Conservation (phyloP, 352 stramenopile genomes). For the Phytophthora sojae region DNA sequence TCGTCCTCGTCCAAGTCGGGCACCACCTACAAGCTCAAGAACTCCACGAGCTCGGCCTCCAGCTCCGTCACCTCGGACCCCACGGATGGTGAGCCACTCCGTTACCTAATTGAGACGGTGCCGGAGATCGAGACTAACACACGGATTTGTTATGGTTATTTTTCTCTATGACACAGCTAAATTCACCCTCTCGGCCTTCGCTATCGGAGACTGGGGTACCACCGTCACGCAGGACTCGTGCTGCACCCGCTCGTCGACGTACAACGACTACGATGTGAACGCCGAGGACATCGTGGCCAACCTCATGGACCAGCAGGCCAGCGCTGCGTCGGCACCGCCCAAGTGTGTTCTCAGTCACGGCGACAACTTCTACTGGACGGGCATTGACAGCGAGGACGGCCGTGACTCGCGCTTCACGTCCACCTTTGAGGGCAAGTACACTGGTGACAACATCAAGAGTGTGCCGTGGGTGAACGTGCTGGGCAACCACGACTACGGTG, state of each 20-base stretch:
- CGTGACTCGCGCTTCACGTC: conserved; percentile 58
- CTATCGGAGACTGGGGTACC: conserved; percentile 79
- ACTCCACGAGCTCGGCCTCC: conserved; percentile 29
- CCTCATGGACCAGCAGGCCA: conserved; percentile 68
- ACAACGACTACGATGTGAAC: conserved; percentile 72
- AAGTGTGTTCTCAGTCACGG: conserved; percentile 73
- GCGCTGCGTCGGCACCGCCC: conserved; percentile 42
- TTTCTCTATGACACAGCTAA: conserved; percentile 24
- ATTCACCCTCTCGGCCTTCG: conserved; percentile 67
- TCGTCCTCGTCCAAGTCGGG: conserved; percentile 27
- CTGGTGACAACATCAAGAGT: conserved; percentile 49
- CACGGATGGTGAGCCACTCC: conserved; percentile 36
- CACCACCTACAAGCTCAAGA: conserved; percentile 37
- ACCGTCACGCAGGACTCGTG: conserved; percentile 72
- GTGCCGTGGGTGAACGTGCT: conserved; percentile 73
- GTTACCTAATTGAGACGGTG: conserved; percentile 12
- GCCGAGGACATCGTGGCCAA: conserved; percentile 67
- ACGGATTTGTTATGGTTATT: conserved; percentile 12
- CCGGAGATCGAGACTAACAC: conserved; percentile 13
- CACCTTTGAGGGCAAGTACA: conserved; percentile 70
- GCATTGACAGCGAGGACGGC: conserved; percentile 52
- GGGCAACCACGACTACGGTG: conserved; percentile 80
- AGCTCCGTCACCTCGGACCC: conserved; percentile 61
- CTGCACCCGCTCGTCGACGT: conserved; percentile 67
- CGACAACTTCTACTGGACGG: conserved; percentile 79